Percentiles rank a stretch among this genome's conserved stretches.
Conservation (phyloP, 108 stramenopile genomes). For the Cyclotella sp. region DNA sequence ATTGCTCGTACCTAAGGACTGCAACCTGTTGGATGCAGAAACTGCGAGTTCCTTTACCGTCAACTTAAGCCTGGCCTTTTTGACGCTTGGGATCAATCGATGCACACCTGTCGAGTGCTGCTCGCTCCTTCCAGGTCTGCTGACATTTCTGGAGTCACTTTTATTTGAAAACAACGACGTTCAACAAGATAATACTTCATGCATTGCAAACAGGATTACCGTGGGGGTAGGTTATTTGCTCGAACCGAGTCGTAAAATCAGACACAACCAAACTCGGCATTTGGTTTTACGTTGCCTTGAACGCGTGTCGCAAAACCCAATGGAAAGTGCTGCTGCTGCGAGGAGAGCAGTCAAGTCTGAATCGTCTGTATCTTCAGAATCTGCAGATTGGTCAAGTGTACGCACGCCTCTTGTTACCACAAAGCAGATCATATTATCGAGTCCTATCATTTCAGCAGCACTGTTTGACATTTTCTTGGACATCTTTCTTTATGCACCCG, state of each 20-base stretch:
- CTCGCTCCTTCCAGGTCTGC: slow-evolving; percentile 61
- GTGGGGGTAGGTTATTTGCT: slow-evolving; percentile 18
- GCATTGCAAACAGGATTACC: neutral
- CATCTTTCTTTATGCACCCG: slow-evolving; percentile 62
- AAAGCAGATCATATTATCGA: slow-evolving; percentile 16
- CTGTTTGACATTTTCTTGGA: slow-evolving; percentile 73
- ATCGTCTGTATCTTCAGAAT: slow-evolving; percentile 6
- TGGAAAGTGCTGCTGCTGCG: slow-evolving; percentile 32
- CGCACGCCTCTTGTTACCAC: slow-evolving; percentile 3
- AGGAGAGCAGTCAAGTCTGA: slow-evolving; percentile 7
- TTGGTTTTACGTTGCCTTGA: slow-evolving; percentile 70
- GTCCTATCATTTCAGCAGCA: slow-evolving; percentile 42
- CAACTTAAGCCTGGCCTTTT: slow-evolving; percentile 75
- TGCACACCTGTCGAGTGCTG: slow-evolving; percentile 39
- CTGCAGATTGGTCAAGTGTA: neutral
- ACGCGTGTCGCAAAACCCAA: slow-evolving; percentile 27
- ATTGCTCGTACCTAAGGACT: slow-evolving; percentile 30
- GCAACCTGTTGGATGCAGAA: neutral
- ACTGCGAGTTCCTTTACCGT: slow-evolving; percentile 70
- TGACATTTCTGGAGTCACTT: slow-evolving; percentile 48
- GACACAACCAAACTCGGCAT: slow-evolving; percentile 71
- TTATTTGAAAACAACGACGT: slow-evolving; percentile 1
- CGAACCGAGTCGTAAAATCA: slow-evolving; percentile 47
- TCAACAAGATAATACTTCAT: neutral
- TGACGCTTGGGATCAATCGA: slow-evolving; percentile 75